These are phyloP conservation scores for Flaveria ramosissima DNA, from an alignment of 129 eudicot species.

Conservation along the genomic window DNA sequence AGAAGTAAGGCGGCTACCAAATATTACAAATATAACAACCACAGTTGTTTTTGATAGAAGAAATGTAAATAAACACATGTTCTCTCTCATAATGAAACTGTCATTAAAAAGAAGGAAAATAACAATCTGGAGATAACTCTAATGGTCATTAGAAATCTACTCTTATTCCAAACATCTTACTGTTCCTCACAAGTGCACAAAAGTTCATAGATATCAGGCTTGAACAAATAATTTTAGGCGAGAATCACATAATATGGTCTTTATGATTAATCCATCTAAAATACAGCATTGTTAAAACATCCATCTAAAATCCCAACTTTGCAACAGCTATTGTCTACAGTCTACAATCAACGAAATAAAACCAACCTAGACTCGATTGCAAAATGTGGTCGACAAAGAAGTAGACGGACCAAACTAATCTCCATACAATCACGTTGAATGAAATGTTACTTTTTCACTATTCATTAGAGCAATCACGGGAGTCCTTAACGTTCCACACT, in stretches of 20 bases:
- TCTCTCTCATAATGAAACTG: background rate
- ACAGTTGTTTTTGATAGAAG: background rate
- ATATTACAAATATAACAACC: background rate
- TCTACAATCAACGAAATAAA: background rate
- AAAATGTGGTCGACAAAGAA: background rate
- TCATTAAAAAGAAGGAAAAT: background rate
- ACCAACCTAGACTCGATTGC: background rate
- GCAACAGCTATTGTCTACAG: background rate
- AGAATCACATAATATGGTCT: background rate
- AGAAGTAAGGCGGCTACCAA: background rate
- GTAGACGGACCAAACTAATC: constrained; percentile 4
- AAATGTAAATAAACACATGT: background rate
- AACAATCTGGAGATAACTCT: background rate
- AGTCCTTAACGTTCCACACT: background rate
- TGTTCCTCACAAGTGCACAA: background rate
- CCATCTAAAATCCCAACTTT: background rate
- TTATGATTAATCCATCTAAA: background rate
- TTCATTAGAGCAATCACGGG: constrained; percentile 11
- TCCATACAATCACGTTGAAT: constrained; percentile 10
- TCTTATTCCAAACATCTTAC: constrained; percentile 4
- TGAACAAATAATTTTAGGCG: background rate
- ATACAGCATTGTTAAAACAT: background rate
- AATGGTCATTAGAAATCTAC: background rate
- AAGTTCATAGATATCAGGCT: background rate
- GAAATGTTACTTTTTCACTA: background rate